Evolutionary conservation across 139 green algal species (phyloP).

Genomic region (Picochlorum sp.): DNA sequence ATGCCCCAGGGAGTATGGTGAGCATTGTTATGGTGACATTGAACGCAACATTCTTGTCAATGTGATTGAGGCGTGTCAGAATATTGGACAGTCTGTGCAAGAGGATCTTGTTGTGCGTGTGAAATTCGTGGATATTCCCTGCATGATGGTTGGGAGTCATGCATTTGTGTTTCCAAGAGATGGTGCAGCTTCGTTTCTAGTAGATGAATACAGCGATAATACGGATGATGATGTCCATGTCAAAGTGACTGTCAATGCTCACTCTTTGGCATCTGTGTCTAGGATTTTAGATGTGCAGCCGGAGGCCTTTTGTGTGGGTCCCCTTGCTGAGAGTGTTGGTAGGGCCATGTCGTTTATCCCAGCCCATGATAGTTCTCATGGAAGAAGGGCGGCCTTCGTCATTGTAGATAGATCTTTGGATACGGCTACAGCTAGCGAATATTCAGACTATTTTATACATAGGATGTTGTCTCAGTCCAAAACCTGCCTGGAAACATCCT

Average conservation of each 20-base stretch:
- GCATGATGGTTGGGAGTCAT: background rate
- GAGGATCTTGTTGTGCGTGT: background rate
- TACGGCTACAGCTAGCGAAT: slow-evolving; percentile 35
- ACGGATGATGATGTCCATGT: background rate
- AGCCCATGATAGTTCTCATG: background rate
- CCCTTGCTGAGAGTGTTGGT: slow-evolving; percentile 33
- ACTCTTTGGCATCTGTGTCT: slow-evolving; percentile 35
- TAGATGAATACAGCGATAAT: background rate
- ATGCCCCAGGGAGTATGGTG: too few relatives aligned
- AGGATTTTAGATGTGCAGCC: slow-evolving; percentile 34
- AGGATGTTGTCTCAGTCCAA: slow-evolving; percentile 6
- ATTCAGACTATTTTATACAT: slow-evolving; percentile 38
- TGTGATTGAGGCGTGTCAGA: background rate
- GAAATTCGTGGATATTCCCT: background rate
- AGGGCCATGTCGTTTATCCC: slow-evolving; percentile 31
- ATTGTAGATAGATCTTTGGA: slow-evolving; percentile 48
- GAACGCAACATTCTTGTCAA: background rate
- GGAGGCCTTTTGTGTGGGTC: slow-evolving; percentile 47
- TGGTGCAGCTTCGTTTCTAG: background rate
- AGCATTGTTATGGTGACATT: too few relatives aligned
- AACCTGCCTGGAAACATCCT: background rate
- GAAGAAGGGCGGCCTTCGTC: slow-evolving; percentile 30
- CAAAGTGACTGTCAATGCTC: slow-evolving; percentile 42
- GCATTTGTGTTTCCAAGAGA: background rate
- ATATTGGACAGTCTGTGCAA: background rate